Evolutionary conservation across 495 filamentous ascomycete genomes (phyloP).

Genomic region (Saxophila tyrrhenica): DNA sequence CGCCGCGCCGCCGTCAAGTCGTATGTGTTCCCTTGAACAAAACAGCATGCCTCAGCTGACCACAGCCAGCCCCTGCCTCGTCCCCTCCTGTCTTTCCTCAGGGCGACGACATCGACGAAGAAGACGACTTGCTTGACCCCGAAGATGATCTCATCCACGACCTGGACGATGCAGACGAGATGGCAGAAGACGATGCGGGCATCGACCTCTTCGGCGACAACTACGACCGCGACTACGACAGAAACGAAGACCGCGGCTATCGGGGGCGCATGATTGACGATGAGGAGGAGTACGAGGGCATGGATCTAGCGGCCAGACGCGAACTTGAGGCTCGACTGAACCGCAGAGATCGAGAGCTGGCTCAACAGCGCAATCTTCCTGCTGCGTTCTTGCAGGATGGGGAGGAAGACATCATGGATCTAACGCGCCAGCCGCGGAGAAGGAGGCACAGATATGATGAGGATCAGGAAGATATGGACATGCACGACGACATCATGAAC

Average conservation of each 20-base stretch:
- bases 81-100: slow-evolving; percentile 48
- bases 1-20: slow-evolving; percentile 57
- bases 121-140: slow-evolving; percentile 63
- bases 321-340: slow-evolving; percentile 75
- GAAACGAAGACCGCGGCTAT: slow-evolving; percentile 53
- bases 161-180: slow-evolving; percentile 88
- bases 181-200: slow-evolving; percentile 87
- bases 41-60: background rate
- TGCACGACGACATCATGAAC: slow-evolving; percentile 86
- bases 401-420: slow-evolving; percentile 69
- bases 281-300: slow-evolving; percentile 62
- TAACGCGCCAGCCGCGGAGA: slow-evolving; percentile 68
- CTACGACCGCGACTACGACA: slow-evolving; percentile 75
- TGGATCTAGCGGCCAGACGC: slow-evolving; percentile 57
- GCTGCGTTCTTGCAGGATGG: slow-evolving; percentile 79
- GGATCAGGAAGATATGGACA: slow-evolving; percentile 75
- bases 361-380: slow-evolving; percentile 61
- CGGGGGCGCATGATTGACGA: slow-evolving; percentile 67
- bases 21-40: slow-evolving; percentile 30
- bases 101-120: slow-evolving; percentile 48
- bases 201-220: slow-evolving; percentile 90
- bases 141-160: slow-evolving; percentile 65
- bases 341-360: slow-evolving; percentile 70
- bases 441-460: slow-evolving; percentile 85
- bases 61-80: slow-evolving; percentile 35